Conservation (phyloP, 2,329 filamentous ascomycete genomes). For the Fusarium sp. region DNA sequence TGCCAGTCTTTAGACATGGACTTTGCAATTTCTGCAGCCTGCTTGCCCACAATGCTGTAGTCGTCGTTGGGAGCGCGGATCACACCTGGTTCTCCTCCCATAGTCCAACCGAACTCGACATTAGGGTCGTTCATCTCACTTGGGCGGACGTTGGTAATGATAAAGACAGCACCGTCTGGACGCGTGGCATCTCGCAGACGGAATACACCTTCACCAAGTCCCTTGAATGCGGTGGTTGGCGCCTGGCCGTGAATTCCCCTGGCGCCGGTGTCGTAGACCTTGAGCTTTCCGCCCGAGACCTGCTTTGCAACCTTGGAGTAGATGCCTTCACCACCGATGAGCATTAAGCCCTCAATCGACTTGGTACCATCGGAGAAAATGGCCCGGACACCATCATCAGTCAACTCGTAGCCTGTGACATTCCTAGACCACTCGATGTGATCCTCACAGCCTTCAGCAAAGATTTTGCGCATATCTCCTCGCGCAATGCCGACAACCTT, state of each 20-base stretch:
- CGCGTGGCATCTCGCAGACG: conserved; percentile 62
- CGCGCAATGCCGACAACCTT: conserved; percentile 72
- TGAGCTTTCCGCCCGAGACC: conserved; percentile 67
- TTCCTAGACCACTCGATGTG: conserved; percentile 67
- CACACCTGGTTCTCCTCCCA: conserved; percentile 68
- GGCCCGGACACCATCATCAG: conserved; percentile 64
- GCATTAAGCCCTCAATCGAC: conserved; percentile 68
- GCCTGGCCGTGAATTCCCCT: conserved; percentile 75
- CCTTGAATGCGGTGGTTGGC: conserved; percentile 70
- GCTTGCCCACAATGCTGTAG: conserved; percentile 66
- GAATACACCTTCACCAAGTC: conserved; percentile 73
- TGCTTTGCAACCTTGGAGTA: conserved; percentile 71
- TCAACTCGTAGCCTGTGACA: conserved; percentile 70
- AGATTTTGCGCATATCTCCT: conserved; percentile 71
- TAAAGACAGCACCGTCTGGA: conserved; percentile 59
- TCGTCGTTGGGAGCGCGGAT: conserved; percentile 70
- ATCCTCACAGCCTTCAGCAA: conserved; percentile 67
- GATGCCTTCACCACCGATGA: conserved; percentile 73
- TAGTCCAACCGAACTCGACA: conserved; percentile 72
- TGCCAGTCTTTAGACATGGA: conserved; percentile 66
- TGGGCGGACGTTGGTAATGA: conserved; percentile 74
- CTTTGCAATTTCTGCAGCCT: conserved; percentile 70
- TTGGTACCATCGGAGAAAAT: conserved; percentile 71
- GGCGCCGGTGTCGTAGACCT: conserved; percentile 73
- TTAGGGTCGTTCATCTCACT: conserved; percentile 69